Percentiles rank a stretch among this genome's conserved stretches.
Evolutionary conservation across 169 alveolate species (phyloP).

Genomic region (Plasmodium knowlesi): DNA sequence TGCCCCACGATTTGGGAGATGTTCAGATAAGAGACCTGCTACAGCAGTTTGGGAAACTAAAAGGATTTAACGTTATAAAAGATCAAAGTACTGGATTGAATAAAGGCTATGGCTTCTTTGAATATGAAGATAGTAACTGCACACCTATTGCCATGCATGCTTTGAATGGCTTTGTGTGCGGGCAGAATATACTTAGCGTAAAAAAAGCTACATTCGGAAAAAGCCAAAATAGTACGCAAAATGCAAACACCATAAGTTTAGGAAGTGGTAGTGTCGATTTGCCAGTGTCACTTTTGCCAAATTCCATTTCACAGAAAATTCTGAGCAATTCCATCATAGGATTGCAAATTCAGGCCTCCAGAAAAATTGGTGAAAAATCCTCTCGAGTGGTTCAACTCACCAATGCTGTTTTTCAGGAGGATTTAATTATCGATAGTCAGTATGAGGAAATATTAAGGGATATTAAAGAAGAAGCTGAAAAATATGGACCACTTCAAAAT

Average conservation of each 20-base stretch:
- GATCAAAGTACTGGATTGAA: conserved; percentile 87
- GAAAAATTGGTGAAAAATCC: conserved; percentile 87
- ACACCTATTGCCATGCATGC: conserved; percentile 89
- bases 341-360: conserved; percentile 88
- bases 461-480: conserved; percentile 88
- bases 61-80: conserved; percentile 82
- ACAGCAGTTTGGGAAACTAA: conserved; percentile 87
- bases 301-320: conserved; percentile 87
- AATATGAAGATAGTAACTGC: conserved; percentile 87
- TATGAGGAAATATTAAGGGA: conserved; percentile 85
- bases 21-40: conserved; percentile 84
- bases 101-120: conserved; percentile 91
- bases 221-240: conserved; percentile 74
- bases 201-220: conserved; percentile 75
- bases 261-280: conserved; percentile 79
- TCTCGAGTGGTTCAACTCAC: conserved; percentile 90
- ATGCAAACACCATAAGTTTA: conserved; percentile 37
- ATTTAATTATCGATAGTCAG: conserved; percentile 84
- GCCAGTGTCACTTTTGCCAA: conserved; percentile 87
- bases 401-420: conserved; percentile 90
- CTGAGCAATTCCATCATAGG: conserved; percentile 88
- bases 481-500: conserved; percentile 89
- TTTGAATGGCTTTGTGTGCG: conserved; percentile 83
- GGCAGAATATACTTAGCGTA: conserved; percentile 78
- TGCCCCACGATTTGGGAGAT: conserved; percentile 88